Evolutionary conservation across 208 protist genomes (phyloP), one percentile per base, ranked within the genome.

Genomic region (Angomonas deanei): DNA sequence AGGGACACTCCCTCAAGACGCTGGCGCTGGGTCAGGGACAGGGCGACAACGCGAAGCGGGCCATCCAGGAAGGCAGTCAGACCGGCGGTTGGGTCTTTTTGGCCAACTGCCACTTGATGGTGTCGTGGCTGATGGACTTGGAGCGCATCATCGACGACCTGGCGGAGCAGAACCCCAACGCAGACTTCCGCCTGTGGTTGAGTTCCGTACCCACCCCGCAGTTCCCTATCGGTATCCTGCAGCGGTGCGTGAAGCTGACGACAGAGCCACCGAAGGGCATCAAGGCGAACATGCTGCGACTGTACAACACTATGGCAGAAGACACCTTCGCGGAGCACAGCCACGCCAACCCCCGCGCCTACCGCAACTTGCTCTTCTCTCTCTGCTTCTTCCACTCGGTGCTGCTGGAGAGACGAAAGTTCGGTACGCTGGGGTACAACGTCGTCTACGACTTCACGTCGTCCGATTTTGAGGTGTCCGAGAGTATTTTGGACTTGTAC

Each of bases 111-210:
- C 98, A 99, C 68, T 70, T 99, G 19, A 98, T 97, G 86, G 86
- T 99, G 27, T 96, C 84, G 48, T 99, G 97, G 97, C 86, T 99
- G 54, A 69, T 91, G 24, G 86, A 96, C 64, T 77, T 99, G 42
- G 97, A 99, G 85, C 97, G 98, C 76, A 91, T 99, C 52, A 94
- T 99, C 64, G 97, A 98, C 42, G 78, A 91, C 28, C 75, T 98
- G 21, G 72, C 69, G 23, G 76, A 88, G 28, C 84, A 92, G 54
- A 83, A 92, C 55, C 93, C 94, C 23, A 94, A 99, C 72, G 61
- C 80, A n/a, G 85, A 97, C 50, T 99, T 99, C 84, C 80, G 98
- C 21, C 86, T 99, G 24, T 99, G 98, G 98, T 90, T 99, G n/a
- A 98, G 96, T 56, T 98, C 94, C 17, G 91, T 97, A 32, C 98